Percentiles rank a stretch among this genome's conserved stretches.
Evolutionary conservation across 176 grass and related monocot genomes (phyloP).

Genomic region (Phoenix dactylifera): DNA sequence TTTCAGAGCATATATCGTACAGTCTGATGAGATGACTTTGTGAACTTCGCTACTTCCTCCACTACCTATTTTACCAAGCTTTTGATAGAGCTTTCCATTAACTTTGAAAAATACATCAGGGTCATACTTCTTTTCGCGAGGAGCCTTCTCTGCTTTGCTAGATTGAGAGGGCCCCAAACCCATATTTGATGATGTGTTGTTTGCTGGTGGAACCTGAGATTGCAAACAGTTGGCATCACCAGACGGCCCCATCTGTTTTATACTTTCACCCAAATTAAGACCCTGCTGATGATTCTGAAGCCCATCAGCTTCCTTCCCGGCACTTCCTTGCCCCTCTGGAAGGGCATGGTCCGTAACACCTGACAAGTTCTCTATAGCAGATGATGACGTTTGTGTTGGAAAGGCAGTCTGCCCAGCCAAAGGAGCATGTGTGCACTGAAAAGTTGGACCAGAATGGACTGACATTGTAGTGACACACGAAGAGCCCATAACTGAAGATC

Average conservation of each 20-base stretch:
- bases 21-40: slow-evolving; percentile 83
- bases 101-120: slow-evolving; percentile 79
- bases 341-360: slow-evolving; percentile 14
- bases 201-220: slow-evolving; percentile 32
- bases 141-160: slow-evolving; percentile 57
- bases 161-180: slow-evolving; percentile 29
- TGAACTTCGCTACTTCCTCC: slow-evolving; percentile 96
- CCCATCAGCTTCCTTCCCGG: slow-evolving; percentile 28
- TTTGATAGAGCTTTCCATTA: slow-evolving; percentile 93
- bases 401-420: slow-evolving; percentile 19
- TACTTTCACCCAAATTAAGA: slow-evolving; percentile 24
- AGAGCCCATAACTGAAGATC: slow-evolving; percentile 50
- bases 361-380: slow-evolving; percentile 28
- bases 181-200: slow-evolving; percentile 30
- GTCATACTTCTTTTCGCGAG: slow-evolving; percentile 56
- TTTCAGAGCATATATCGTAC: slow-evolving; percentile 83
- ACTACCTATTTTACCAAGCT: slow-evolving; percentile 91
- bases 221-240: slow-evolving; percentile 22
- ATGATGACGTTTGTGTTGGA: slow-evolving; percentile 30
- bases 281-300: slow-evolving; percentile 26
- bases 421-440: slow-evolving; percentile 29
- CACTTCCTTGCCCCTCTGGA: slow-evolving; percentile 27
- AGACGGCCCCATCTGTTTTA: slow-evolving; percentile 30
- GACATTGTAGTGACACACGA: slow-evolving; percentile 41
- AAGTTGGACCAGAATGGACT: slow-evolving; percentile 34